phyloP scores from a whole-genome alignment of 495 filamentous ascomycete species.

The Pyronema omphalodes region DNA sequence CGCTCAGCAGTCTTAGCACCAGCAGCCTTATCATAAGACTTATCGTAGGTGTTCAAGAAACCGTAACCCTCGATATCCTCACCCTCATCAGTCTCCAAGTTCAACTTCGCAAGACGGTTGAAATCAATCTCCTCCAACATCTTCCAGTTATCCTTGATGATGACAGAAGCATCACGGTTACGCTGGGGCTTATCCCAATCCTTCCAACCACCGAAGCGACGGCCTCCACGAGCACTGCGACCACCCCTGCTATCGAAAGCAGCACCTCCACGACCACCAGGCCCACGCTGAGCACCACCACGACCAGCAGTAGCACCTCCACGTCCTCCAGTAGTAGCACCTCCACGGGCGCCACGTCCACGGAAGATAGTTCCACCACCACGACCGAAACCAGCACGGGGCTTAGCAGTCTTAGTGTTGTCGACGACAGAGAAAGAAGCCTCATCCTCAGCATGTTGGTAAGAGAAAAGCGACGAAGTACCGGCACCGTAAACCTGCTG shows the following conservation, averaged over 20 bases:
- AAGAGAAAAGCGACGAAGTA: constrained; percentile 65
- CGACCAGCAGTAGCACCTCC: constrained; percentile 41
- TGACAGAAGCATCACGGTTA: constrained; percentile 85
- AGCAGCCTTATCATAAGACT: constrained; percentile 76
- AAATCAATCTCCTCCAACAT: constrained; percentile 98
- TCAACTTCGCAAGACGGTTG: constrained; percentile 81
- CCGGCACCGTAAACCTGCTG: constrained; percentile 95
- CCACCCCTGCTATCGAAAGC: constrained; percentile 28
- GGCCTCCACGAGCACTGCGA: constrained; percentile 35
- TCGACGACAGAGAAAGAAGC: constrained; percentile 95
- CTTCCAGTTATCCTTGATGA: constrained; percentile 84
- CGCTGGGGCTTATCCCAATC: constrained; percentile 96
- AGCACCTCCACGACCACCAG: constrained; percentile 40
- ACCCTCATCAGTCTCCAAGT: constrained; percentile 80
- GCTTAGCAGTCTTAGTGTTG: constrained; percentile 69
- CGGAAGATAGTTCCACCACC: constrained; percentile 76
- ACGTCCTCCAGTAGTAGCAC: constrained; percentile 38
- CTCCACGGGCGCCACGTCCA: constrained; percentile 64
- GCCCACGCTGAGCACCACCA: constrained; percentile 35
- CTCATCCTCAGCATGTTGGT: constrained; percentile 85
- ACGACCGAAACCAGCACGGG: constrained; percentile 57
- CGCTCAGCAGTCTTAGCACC: constrained; percentile 65
- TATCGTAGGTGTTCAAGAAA: constrained; percentile 95
- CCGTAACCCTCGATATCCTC: constrained; percentile 91
- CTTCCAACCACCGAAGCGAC: constrained; percentile 91